Conservation (phyloP, 225 moss, liverwort and hornwort genomes). For the Takakia lepidozioides region DNA sequence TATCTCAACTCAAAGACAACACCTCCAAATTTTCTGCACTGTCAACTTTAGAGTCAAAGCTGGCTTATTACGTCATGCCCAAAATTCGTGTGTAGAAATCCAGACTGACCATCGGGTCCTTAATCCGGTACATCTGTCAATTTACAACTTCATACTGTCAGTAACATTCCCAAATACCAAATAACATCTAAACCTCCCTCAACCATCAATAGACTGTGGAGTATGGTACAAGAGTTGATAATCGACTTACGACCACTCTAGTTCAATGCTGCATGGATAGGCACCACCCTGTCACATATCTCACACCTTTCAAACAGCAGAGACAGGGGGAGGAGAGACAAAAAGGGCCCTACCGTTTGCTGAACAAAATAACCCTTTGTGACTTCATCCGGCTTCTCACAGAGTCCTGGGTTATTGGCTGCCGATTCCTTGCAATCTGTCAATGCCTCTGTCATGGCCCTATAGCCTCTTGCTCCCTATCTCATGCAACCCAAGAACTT, state of each 20-base stretch:
- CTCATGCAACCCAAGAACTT: too few species aligned
- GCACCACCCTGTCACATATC: neutral
- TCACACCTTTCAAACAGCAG: neutral
- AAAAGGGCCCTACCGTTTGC: conserved; percentile 50
- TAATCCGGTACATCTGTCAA: conserved; percentile 73
- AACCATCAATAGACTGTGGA: too few species aligned
- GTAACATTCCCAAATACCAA: neutral
- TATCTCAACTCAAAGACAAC: neutral
- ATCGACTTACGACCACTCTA: neutral
- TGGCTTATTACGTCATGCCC: conserved; percentile 76
- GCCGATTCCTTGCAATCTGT: too few species aligned
- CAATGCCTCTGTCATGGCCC: too few species aligned
- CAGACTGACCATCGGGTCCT: conserved; percentile 65
- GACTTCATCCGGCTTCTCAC: conserved; percentile 43
- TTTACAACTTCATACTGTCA: neutral
- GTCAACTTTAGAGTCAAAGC: neutral
- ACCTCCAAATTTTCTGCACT: neutral
- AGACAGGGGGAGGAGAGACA: neutral
- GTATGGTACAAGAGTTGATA: too few species aligned
- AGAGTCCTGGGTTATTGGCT: conserved; percentile 68
- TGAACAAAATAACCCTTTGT: conserved; percentile 63
- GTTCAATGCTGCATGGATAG: neutral
- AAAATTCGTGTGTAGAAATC: conserved; percentile 67
- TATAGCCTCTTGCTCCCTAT: too few species aligned
- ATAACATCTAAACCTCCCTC: too few species aligned